Conservation (phyloP, 306 rosid species). For the Cicer judaicum region DNA sequence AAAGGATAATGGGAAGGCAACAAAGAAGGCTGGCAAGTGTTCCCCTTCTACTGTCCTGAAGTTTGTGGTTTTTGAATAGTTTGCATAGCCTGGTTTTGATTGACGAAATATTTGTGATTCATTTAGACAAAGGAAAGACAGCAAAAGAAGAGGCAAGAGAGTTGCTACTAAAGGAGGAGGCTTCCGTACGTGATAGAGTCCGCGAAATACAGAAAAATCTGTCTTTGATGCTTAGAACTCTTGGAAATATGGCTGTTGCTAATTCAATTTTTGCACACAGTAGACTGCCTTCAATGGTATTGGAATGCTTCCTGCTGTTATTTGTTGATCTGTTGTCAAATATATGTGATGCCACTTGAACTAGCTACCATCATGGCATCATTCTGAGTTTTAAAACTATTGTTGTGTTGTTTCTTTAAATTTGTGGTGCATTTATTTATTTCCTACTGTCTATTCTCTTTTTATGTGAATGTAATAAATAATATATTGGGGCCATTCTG, state of each 20-base stretch:
- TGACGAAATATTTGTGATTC: slow-evolving; percentile 19
- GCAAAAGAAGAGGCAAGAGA: slow-evolving; percentile 97
- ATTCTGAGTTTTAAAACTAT: not conserved
- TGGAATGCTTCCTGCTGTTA: slow-evolving; percentile 34
- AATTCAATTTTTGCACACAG: slow-evolving; percentile 95
- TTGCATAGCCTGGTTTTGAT: slow-evolving; percentile 1
- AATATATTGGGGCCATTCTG: slow-evolving; percentile 1
- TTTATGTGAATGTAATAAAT: not conserved
- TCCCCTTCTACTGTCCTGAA: slow-evolving; percentile 35
- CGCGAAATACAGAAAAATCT: slow-evolving; percentile 65
- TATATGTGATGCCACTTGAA: slow-evolving; percentile 41
- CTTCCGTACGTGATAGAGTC: slow-evolving; percentile 75
- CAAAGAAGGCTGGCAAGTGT: slow-evolving; percentile 86
- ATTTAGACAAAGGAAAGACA: slow-evolving; percentile 81
- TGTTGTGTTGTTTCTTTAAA: not conserved
- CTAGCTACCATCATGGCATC: slow-evolving; percentile 15
- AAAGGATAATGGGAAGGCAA: slow-evolving; percentile 69
- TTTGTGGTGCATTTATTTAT: slow-evolving; percentile 11
- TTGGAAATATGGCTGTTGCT: slow-evolving; percentile 88
- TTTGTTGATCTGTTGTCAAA: slow-evolving; percentile 19
- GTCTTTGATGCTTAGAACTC: slow-evolving; percentile 75
- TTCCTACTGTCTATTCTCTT: not conserved
- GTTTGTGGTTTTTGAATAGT: slow-evolving; percentile 17
- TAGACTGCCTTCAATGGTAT: slow-evolving; percentile 85
- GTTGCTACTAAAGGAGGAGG: slow-evolving; percentile 80